Evolutionary conservation across 2,329 filamentous ascomycete species (phyloP), one percentile per base, ranked within the genome.

Genomic region (Aureobasidium sp.): DNA sequence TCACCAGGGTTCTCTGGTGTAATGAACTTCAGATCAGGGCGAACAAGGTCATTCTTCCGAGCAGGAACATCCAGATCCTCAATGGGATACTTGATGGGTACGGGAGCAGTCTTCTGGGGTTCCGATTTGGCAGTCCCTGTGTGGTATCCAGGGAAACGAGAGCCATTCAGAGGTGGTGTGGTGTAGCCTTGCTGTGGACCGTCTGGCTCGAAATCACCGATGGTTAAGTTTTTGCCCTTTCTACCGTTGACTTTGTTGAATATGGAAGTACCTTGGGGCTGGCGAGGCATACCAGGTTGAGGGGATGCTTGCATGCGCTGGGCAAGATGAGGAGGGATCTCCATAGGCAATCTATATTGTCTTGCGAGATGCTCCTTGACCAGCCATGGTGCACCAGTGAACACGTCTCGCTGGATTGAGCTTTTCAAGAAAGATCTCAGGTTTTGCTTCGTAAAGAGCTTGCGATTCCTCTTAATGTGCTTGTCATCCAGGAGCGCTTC

Each of bases 301-400:
- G 74, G 70, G 35, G 90, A 86, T 29, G 84, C 79, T 11, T 86
- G 74, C 67, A 88, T 90, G 59, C 91, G 89, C 66, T 94, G 85
- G 50, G 85, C 84, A 14, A 95, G 75, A 63, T 94, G 85, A 48
- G 83, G 79, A 6, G 93, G 93, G 11, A 97, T 82, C 50, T 88
- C 83, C n/a, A 83, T 90, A 57, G 89, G 85, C 58, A 98, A 93
- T 57, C 88, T 84, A 68, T 93, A 95, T 58, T 84, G 79, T 40
- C 82, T 81, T 1, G 93, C 93, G 55, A 95, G 83, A 51, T 89
- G 84, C 30, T 86, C 79, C 71, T 94, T 96, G 16, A 97, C 91
- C 53, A 95, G 74, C 93, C 93, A 98, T 0, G 93, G 91, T 0
- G 93, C 93, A n/a, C 91, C 91, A 56, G 84, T 91, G 89, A 90